Evolutionary conservation across 2,329 filamentous ascomycete species (phyloP).

Genomic region (Nemania sp.): DNA sequence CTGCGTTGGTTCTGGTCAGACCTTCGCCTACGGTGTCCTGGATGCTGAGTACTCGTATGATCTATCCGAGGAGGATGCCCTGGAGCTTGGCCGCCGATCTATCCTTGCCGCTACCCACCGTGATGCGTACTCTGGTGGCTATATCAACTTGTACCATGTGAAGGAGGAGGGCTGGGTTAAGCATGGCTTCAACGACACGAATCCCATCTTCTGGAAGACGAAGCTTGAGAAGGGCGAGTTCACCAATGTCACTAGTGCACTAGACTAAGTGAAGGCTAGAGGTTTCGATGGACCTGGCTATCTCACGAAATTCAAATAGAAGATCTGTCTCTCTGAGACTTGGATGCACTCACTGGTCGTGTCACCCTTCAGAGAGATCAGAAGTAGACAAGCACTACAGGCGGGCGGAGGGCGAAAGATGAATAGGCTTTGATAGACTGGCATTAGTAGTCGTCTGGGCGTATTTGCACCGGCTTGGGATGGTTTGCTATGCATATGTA

Average conservation of each 20-base stretch:
- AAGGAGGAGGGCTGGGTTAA: slow-evolving; percentile 99
- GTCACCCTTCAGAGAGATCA: background rate
- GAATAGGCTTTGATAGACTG: slow-evolving; percentile 40
- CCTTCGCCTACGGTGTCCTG: slow-evolving; percentile 97
- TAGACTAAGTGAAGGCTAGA: slow-evolving; percentile 60
- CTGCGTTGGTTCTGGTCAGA: slow-evolving; percentile 98
- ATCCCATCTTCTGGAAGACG: slow-evolving; percentile 99
- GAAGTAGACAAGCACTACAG: slow-evolving; percentile 10
- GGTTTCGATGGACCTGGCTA: background rate
- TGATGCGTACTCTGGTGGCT: slow-evolving; percentile 98
- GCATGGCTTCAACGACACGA: slow-evolving; percentile 97
- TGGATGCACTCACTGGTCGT: background rate
- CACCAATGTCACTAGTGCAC: slow-evolving; percentile 86
- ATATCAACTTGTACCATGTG: slow-evolving; percentile 98
- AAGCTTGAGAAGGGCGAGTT: slow-evolving; percentile 99
- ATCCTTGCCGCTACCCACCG: slow-evolving; percentile 96
- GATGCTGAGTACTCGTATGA: slow-evolving; percentile 97
- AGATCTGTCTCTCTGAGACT: background rate
- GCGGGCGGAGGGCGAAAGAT: slow-evolving; percentile 3
- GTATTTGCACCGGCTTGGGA: slow-evolving; percentile 34
- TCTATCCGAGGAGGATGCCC: slow-evolving; percentile 84
- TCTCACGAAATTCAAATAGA: slow-evolving; percentile 1
- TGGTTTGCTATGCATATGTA: slow-evolving; percentile 44
- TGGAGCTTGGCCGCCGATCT: slow-evolving; percentile 90
- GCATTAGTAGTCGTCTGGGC: slow-evolving; percentile 34